phyloP scores from a whole-genome alignment of 768 basidiomycete genomes.

The Pisolithus tinctorius region DNA sequence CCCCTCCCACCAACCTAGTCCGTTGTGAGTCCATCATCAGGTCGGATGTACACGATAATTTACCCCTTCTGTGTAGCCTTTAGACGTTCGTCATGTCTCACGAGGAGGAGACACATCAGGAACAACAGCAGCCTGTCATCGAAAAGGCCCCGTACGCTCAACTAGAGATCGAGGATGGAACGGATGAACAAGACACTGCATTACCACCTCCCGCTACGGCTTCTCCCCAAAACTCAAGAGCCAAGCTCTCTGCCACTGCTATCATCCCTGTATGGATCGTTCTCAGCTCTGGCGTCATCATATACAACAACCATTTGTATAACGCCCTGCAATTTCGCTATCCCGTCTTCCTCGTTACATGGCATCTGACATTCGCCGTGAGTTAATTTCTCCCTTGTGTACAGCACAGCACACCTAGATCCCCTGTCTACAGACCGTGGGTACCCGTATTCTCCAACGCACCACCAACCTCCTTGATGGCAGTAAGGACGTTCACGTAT shows the following conservation, averaged over 20 bases:
- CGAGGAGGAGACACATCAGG: conserved; percentile 18
- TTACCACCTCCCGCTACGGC: conserved; percentile 58
- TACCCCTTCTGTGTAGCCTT: neutral
- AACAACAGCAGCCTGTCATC: neutral
- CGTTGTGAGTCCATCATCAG: neutral
- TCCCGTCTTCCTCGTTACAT: conserved; percentile 92
- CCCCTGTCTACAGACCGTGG: conserved; percentile 47
- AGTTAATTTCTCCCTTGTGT: conserved; percentile 16
- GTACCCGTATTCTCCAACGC: conserved; percentile 79
- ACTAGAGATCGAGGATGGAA: conserved; percentile 15
- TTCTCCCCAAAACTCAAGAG: conserved; percentile 33
- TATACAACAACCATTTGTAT: conserved; percentile 93
- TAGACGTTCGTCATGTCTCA: conserved; percentile 12
- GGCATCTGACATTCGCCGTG: conserved; percentile 68
- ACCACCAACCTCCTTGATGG: conserved; percentile 80
- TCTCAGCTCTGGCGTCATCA: conserved; percentile 84
- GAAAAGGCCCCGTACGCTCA: conserved; percentile 18
- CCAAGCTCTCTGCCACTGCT: conserved; percentile 54
- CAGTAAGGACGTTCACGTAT: conserved; percentile 71
- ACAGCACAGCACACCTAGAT: neutral
- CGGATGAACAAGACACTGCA: conserved; percentile 13
- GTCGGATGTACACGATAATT: neutral
- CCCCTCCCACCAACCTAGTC: no score
- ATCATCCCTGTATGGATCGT: conserved; percentile 93
- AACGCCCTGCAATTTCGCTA: conserved; percentile 77